phyloP scores from a whole-genome alignment of 2,329 filamentous ascomycete genomes.

The Ophiocordyceps camponoti-leonardi region DNA sequence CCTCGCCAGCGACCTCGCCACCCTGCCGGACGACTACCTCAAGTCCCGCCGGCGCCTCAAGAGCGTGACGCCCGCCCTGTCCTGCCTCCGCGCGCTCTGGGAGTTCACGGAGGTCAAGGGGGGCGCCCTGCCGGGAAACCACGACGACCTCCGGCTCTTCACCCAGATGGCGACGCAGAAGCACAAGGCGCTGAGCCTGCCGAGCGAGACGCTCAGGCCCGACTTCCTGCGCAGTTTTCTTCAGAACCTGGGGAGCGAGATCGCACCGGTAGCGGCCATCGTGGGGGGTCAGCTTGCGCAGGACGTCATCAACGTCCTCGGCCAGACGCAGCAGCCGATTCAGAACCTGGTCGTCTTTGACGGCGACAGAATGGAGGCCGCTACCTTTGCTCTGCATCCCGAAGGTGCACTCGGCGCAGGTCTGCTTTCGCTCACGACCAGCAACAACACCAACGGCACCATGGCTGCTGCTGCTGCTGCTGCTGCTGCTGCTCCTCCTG shows the following conservation, averaged over 20 bases:
- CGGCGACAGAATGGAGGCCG: conserved; percentile 60
- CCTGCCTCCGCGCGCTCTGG: conserved; percentile 81
- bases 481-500: too few species aligned
- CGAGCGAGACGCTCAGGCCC: conserved; percentile 46
- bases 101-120: conserved; percentile 46
- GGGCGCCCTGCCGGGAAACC: conserved; percentile 36
- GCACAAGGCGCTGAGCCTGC: conserved; percentile 57
- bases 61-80: conserved; percentile 68
- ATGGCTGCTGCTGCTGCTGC: conserved; percentile 1
- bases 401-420: conserved; percentile 34
- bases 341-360: conserved; percentile 93
- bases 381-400: conserved; percentile 69
- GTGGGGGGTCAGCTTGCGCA: conserved; percentile 83
- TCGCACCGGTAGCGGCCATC: conserved; percentile 76
- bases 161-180: conserved; percentile 62
- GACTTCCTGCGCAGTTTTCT: conserved; percentile 71
- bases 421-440: conserved; percentile 19
- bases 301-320: conserved; percentile 92
- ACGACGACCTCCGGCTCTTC: conserved; percentile 56
- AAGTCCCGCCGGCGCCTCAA: conserved; percentile 51
- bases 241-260: conserved; percentile 68
- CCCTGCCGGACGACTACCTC: conserved; percentile 49
- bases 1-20: conserved; percentile 62
- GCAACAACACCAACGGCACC: background rate
- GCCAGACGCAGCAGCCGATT: conserved; percentile 79